Conservation (phyloP, 192 early-diverging fungal species). For the Mortierella alpina region DNA sequence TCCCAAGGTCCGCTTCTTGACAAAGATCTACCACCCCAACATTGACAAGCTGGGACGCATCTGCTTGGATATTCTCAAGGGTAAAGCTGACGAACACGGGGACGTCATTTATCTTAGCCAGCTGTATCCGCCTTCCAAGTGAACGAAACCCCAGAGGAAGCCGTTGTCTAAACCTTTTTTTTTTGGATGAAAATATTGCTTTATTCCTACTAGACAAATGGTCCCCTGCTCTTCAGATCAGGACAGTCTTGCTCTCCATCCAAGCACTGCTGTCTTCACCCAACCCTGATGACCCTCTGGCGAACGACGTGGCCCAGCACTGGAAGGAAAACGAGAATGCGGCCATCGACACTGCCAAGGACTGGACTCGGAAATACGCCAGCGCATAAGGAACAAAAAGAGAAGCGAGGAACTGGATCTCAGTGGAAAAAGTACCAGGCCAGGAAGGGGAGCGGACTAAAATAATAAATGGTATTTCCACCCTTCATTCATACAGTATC, state of each 20-base stretch:
- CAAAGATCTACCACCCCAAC: slow-evolving; percentile 99
- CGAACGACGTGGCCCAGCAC: slow-evolving; percentile 98
- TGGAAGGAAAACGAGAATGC: slow-evolving; percentile 98
- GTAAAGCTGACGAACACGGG: slow-evolving; percentile 47
- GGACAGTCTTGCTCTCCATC: slow-evolving; percentile 96
- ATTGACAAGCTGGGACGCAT: slow-evolving; percentile 99
- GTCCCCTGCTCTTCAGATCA: slow-evolving; percentile 98
- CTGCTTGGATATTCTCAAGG: slow-evolving; percentile 98
- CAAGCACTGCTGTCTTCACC: slow-evolving; percentile 97
- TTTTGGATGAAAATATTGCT: no score
- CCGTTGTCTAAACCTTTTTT: no score
- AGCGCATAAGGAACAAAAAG: slow-evolving; percentile 15
- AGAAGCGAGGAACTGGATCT: neutral
- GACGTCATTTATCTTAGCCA: no score
- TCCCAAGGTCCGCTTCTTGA: slow-evolving; percentile 97
- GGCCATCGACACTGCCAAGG: slow-evolving; percentile 73
- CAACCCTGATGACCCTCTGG: slow-evolving; percentile 99
- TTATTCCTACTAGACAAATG: slow-evolving; percentile 83
- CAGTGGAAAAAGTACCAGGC: no score
- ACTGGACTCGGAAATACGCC: slow-evolving; percentile 59
- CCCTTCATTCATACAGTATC: no score
- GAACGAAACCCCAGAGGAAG: no score
- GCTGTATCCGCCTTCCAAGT: no score
- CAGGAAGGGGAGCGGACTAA: no score
- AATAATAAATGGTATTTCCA: neutral